A percentile compares a stretch with the other conserved stretches of the same genome.
These are phyloP conservation scores for Phlyctochytrium arcticum DNA, from an alignment of 192 early-diverging fungal species.

Conservation along the genomic window DNA sequence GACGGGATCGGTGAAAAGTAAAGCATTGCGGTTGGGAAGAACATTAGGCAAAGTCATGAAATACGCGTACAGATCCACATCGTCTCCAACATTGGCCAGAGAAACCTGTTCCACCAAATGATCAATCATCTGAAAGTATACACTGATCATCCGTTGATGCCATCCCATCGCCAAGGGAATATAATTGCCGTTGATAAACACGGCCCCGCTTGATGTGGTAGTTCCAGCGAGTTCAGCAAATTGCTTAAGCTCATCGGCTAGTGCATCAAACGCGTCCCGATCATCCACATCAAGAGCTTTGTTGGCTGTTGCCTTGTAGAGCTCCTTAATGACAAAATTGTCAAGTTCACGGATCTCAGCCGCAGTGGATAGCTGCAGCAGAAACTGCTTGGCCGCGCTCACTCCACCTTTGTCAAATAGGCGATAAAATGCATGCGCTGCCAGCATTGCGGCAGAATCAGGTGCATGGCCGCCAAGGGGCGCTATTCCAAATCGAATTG, in stretches of 20 bases:
- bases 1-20: slow-evolving; percentile 48
- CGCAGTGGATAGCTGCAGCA: background rate
- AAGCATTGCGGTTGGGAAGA: slow-evolving; percentile 58
- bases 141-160: slow-evolving; percentile 48
- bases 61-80: slow-evolving; percentile 63
- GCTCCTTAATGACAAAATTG: background rate
- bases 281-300: background rate
- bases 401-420: background rate
- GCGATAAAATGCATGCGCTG: slow-evolving; percentile 4
- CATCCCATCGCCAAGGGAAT: slow-evolving; percentile 51
- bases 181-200: slow-evolving; percentile 81
- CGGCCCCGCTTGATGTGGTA: slow-evolving; percentile 23
- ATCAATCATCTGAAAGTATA: slow-evolving; percentile 51
- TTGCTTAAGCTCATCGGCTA: no score
- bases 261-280: no score
- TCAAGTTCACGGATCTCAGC: background rate
- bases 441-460: background rate
- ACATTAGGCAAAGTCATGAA: slow-evolving; percentile 64
- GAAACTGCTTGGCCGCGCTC: slow-evolving; percentile 5
- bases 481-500: slow-evolving; percentile 83
- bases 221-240: slow-evolving; percentile 32
- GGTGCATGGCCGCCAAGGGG: slow-evolving; percentile 54
- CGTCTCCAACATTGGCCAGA: slow-evolving; percentile 44
- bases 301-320: background rate
- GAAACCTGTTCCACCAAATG: slow-evolving; percentile 36